These are phyloP conservation scores for Blastobotrys parvus DNA, from an alignment of 805 yeast species.

Conservation along the genomic window DNA sequence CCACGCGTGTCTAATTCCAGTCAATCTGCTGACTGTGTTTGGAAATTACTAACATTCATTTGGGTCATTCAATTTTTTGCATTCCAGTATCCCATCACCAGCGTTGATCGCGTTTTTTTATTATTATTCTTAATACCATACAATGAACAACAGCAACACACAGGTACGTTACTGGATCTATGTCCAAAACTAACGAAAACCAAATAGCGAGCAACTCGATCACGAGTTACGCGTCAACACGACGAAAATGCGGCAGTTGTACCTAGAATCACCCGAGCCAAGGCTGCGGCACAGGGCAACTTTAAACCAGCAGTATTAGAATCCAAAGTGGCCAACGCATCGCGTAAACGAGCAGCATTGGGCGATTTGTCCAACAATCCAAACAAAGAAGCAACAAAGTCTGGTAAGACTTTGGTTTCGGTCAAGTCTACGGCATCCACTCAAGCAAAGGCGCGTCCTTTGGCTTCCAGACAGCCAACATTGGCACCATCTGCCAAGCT, in stretches of 20 bases:
- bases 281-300: slow-evolving; percentile 11
- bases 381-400: slow-evolving; percentile 11
- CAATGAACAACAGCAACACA: no score
- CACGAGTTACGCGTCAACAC: slow-evolving; percentile 8
- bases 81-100: no score
- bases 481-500: not conserved
- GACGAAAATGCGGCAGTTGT: slow-evolving; percentile 7
- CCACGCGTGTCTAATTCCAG: no score
- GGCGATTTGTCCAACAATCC: slow-evolving; percentile 28
- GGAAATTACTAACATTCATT: no score
- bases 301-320: slow-evolving; percentile 6
- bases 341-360: slow-evolving; percentile 27
- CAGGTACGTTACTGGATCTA: no score
- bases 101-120: no score
- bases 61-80: no score
- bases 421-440: not conserved
- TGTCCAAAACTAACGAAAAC: no score
- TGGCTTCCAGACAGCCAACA: not conserved
- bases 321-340: slow-evolving; percentile 6
- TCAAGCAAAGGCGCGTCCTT: not conserved
- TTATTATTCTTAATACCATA: no score
- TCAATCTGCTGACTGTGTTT: no score
- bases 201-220: slow-evolving; percentile 8
- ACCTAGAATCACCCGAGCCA: slow-evolving; percentile 13
- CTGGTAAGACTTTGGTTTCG: not conserved